Evolutionary conservation across 148 eudicot species (phyloP).

Genomic region (Vaccinium macrocarpon): DNA sequence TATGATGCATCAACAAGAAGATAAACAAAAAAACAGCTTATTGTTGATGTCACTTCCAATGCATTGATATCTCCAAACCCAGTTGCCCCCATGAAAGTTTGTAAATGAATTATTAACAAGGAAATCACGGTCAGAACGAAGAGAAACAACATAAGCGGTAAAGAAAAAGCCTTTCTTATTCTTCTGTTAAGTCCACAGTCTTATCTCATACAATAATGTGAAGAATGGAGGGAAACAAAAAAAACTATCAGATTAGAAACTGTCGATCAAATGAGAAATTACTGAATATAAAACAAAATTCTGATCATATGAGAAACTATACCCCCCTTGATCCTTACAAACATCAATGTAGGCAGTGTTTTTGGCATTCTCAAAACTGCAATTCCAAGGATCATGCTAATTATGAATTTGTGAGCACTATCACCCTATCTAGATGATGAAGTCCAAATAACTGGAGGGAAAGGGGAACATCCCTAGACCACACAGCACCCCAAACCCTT

Average conservation of each 20-base stretch:
- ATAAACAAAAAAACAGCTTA: not conserved
- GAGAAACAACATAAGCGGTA: not conserved
- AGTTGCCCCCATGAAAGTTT: not conserved
- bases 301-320: not conserved
- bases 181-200: not conserved
- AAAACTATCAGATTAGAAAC: not conserved
- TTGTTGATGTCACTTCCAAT: not conserved
- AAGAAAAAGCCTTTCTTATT: not conserved
- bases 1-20: not conserved
- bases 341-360: not conserved
- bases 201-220: not conserved
- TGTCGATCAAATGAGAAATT: not conserved
- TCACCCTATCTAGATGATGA: not conserved
- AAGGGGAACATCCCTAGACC: not conserved
- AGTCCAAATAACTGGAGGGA: not conserved
- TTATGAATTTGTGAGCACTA: not conserved
- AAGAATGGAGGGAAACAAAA: not conserved
- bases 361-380: not conserved
- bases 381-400: conserved; percentile 1
- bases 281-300: not conserved
- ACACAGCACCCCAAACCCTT: not conserved
- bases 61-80: conserved; percentile 1
- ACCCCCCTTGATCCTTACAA: not conserved
- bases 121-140: not conserved
- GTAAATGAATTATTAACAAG: not conserved